phyloP scores from a whole-genome alignment of 1,284 basidiomycete genomes.

The Cutaneotrichosporon sp. region DNA sequence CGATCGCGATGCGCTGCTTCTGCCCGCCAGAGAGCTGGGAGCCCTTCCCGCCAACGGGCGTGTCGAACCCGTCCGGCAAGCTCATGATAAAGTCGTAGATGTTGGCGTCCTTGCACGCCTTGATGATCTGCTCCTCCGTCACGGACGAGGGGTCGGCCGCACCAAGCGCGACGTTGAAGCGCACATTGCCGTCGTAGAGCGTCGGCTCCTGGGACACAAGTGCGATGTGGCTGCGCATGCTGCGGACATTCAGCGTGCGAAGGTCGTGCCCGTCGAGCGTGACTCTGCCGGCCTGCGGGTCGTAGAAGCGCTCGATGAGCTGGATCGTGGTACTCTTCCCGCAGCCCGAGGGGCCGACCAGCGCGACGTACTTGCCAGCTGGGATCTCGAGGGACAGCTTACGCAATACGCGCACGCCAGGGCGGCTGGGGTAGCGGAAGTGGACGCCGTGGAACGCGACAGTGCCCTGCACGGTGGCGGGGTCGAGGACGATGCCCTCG shows the following conservation, averaged over 20 bases:
- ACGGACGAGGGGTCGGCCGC: conserved; percentile 82
- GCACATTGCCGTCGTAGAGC: conserved; percentile 81
- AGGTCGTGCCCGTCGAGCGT: conserved; percentile 76
- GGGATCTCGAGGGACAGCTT: conserved; percentile 75
- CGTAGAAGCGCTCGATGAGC: conserved; percentile 60
- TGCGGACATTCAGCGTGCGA: conserved; percentile 74
- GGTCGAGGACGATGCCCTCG: conserved; percentile 64
- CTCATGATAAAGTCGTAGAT: conserved; percentile 83
- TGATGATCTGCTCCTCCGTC: conserved; percentile 81
- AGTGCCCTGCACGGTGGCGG: conserved; percentile 64
- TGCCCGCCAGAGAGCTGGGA: conserved; percentile 76
- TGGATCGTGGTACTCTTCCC: conserved; percentile 61
- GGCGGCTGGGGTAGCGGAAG: conserved; percentile 92
- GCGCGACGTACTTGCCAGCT: conserved; percentile 83
- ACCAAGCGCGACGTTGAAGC: conserved; percentile 86
- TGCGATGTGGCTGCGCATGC: conserved; percentile 79
- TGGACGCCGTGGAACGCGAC: conserved; percentile 78
- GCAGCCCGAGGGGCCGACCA: conserved; percentile 83
- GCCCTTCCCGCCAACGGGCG: conserved; percentile 91
- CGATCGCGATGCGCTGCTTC: conserved; percentile 90
- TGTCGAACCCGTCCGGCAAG: conserved; percentile 87
- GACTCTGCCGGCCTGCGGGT: conserved; percentile 53
- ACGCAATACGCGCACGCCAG: conserved; percentile 80
- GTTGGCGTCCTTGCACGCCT: conserved; percentile 79
- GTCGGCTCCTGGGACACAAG: conserved; percentile 94